Conservation (phyloP, 2,329 filamentous ascomycete species). For the Albifimbria verrucaria region DNA sequence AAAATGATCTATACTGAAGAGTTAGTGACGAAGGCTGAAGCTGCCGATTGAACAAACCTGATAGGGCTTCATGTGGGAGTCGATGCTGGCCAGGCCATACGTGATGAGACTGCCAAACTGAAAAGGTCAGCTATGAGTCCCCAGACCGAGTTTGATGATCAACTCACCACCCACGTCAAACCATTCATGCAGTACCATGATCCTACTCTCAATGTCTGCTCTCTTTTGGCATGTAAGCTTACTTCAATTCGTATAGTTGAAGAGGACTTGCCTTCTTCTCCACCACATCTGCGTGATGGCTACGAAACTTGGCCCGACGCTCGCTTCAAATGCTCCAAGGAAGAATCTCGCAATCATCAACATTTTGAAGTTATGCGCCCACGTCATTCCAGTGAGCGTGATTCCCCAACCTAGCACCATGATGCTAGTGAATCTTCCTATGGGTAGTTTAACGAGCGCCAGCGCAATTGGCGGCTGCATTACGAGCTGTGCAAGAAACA, state of each 20-base stretch:
- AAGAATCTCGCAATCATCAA: conserved; percentile 53
- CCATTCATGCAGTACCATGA: conserved; percentile 62
- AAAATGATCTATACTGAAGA: conserved; percentile 43
- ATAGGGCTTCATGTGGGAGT: conserved; percentile 42
- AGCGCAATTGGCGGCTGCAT: conserved; percentile 56
- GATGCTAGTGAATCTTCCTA: conserved; percentile 59
- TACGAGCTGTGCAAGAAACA: conserved; percentile 58
- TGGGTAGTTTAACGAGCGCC: conserved; percentile 56
- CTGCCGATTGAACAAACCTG: conserved; percentile 32
- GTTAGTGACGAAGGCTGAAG: neutral
- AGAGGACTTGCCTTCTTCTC: conserved; percentile 36
- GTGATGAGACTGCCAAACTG: conserved; percentile 52
- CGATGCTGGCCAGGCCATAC: conserved; percentile 57
- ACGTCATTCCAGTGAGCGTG: conserved; percentile 48
- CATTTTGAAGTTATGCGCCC: conserved; percentile 44
- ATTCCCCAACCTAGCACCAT: conserved; percentile 54
- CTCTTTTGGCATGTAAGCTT: conserved; percentile 21
- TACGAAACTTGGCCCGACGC: conserved; percentile 47
- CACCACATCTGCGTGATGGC: conserved; percentile 62
- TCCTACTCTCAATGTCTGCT: conserved; percentile 55
- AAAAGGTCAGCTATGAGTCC: conserved; percentile 6
- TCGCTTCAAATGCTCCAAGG: conserved; percentile 54
- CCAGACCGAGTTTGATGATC: neutral
- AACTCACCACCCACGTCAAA: conserved; percentile 48
- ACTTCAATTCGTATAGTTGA: neutral